Base-by-base conservation (phyloP, 352 stramenopile species). In the Phytophthora kernoviae region DNA sequence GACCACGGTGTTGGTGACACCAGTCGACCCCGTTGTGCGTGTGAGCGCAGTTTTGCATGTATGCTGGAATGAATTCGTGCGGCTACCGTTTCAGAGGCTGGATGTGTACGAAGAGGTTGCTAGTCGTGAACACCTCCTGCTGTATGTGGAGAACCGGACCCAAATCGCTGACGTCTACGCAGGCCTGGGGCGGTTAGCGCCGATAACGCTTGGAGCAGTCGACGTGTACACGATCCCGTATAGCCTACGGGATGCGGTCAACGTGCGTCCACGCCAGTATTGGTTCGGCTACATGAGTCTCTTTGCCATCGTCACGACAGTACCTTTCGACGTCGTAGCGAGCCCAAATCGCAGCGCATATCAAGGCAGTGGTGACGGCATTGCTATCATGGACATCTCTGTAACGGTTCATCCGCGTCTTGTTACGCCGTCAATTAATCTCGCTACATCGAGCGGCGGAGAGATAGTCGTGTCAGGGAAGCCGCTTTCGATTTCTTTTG, bases 201-300 rank as follows among this genome's bases (percentile, higher is more conserved):
- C 36, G 5, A 42, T 64, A 12, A 55, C 65, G 14, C 41, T 80
- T 11, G 68, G 69, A 9, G 49, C 45, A 5, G 46, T 64, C 3
- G 54, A 72, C 17, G 58, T 80, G 18, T 84, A 76, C 27, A 53
- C 41, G 24, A 65, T 84, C 45, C 75, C 75, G 12, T 81, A 80
- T 26, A 33, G 26, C 11, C 34, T 63, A 14, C 62, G 72, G 1
- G 45, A 75, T 17, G 44, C 48, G 0, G 51, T 84, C n/a, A 57
- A 39, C 9, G 54, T 81, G 5, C 72, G 71, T 1, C 62, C 72
- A 2, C 44, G 53, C 21, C 40, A 73, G 12, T 69, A 62, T 18
- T 62, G 68, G 47, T 68, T 74, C 1, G 75, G 67, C 1, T 78
- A 65, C 34, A 52, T 81, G 24, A 68, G 63, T 11, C 20, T 84